Conservation (phyloP, 140 eudicot species). For the Erigeron philadelphicus region DNA sequence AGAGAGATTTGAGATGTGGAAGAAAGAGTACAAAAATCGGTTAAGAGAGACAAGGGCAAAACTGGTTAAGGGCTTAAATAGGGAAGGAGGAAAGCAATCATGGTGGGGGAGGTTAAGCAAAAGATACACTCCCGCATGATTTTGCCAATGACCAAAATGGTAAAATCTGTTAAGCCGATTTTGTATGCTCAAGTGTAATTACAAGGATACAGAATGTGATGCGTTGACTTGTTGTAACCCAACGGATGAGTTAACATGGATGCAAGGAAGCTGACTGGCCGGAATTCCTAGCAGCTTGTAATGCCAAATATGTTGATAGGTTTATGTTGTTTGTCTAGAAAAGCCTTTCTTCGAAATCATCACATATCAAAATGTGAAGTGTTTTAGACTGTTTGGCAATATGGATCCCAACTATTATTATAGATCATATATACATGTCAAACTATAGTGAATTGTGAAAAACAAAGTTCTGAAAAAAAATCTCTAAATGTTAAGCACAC, state of each 20-base stretch:
- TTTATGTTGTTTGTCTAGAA: not conserved
- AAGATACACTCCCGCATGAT: conserved; percentile 17
- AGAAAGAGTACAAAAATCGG: conserved; percentile 60
- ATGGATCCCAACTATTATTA: conserved; percentile 13
- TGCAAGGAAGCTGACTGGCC: conserved; percentile 5
- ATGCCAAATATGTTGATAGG: not conserved
- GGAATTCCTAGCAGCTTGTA: not conserved
- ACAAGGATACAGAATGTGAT: not conserved
- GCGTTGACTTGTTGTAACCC: conserved; percentile 4
- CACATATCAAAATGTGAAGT: conserved; percentile 18
- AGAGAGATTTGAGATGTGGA: conserved; percentile 57
- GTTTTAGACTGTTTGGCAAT: conserved; percentile 11
- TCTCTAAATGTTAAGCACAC: not conserved
- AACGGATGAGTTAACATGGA: not conserved
- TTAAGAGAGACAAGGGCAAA: conserved; percentile 52
- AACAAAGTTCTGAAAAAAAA: not conserved
- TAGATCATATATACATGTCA: not conserved
- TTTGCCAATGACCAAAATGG: not conserved
- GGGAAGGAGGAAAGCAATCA: conserved; percentile 40
- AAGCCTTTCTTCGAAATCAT: not conserved
- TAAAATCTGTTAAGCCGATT: not conserved
- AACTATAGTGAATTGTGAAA: conserved; percentile 15
- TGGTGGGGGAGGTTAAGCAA: conserved; percentile 73
- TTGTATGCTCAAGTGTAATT: conserved; percentile 10
- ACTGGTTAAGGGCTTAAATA: conserved; percentile 37